A percentile compares a stretch with the other conserved stretches of the same genome.
These are phyloP conservation scores for Acanthamoeba sp. DNA, from an alignment of 208 protist genomes.

Conservation along the genomic window DNA sequence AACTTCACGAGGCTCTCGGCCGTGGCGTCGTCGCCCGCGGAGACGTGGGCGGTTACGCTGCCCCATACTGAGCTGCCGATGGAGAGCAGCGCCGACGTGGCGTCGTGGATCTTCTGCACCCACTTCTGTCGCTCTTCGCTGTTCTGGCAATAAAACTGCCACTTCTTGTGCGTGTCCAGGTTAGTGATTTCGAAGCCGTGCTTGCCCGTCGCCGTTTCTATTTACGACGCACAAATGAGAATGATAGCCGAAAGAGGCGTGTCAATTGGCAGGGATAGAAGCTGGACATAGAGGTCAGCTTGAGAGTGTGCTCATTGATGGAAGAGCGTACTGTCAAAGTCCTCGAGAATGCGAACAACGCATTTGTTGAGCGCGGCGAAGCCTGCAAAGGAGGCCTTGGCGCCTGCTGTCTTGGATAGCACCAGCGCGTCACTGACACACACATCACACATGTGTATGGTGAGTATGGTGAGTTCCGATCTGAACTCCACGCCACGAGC, in stretches of 20 bases:
- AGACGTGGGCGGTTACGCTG: neutral
- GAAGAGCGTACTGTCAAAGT: conserved; percentile 31
- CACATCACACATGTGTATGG: neutral
- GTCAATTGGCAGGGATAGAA: neutral
- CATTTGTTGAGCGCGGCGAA: conserved; percentile 7
- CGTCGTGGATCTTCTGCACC: conserved; percentile 47
- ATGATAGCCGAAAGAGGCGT: too few species aligned
- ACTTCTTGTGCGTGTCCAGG: conserved; percentile 33
- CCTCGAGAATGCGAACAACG: conserved; percentile 25
- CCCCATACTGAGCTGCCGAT: conserved; percentile 35
- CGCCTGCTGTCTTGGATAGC: conserved; percentile 17
- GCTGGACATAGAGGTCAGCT: neutral
- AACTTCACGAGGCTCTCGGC: neutral
- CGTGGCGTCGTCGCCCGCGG: neutral
- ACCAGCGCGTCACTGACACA: neutral
- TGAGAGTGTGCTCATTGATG: neutral
- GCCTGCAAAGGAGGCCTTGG: conserved; percentile 14
- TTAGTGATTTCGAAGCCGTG: conserved; percentile 6
- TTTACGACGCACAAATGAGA: neutral
- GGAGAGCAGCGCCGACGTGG: neutral
- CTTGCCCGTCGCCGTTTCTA: conserved; percentile 29
- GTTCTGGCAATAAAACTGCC: conserved; percentile 60
- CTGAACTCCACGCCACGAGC: neutral
- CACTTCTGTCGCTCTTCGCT: conserved; percentile 37
- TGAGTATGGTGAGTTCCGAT: neutral